Evolutionary conservation across 2,329 filamentous ascomycete genomes (phyloP).

Genomic region (Intubia oerlemansii): DNA sequence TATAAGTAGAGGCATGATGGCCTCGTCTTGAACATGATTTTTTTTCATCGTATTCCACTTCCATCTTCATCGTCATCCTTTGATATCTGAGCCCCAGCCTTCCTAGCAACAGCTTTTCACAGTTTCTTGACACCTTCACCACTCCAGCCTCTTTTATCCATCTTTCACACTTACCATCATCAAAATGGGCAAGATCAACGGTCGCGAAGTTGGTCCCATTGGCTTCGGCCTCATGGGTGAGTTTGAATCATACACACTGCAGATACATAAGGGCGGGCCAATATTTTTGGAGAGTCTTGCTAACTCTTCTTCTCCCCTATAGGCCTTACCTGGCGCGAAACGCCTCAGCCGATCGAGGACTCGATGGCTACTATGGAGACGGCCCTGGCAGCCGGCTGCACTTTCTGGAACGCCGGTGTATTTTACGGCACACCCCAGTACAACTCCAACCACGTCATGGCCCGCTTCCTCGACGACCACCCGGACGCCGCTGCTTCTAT

Average conservation of each 20-base stretch:
- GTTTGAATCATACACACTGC: neutral
- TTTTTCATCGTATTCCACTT: too few species aligned
- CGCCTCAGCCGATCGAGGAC: slow-evolving; percentile 20
- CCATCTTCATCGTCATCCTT: too few species aligned
- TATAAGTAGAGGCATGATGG: too few species aligned
- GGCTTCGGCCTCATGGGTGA: slow-evolving; percentile 13
- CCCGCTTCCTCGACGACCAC: slow-evolving; percentile 39
- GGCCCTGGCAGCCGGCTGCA: slow-evolving; percentile 21
- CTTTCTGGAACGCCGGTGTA: slow-evolving; percentile 41
- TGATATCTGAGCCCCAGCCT: too few species aligned
- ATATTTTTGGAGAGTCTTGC: too few species aligned
- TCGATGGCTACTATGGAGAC: slow-evolving; percentile 33
- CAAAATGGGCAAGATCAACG: slow-evolving; percentile 13
- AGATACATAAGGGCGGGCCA: too few species aligned
- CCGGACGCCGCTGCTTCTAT: slow-evolving; percentile 42
- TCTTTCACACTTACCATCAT: too few species aligned
- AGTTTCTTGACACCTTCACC: too few species aligned
- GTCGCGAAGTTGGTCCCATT: slow-evolving; percentile 11
- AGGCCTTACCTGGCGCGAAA: slow-evolving; percentile 21
- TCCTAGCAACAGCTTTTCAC: too few species aligned
- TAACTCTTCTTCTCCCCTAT: too few species aligned
- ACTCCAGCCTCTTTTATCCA: too few species aligned
- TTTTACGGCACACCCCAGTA: slow-evolving; percentile 38
- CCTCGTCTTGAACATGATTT: too few species aligned
- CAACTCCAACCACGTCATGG: slow-evolving; percentile 35